These are phyloP conservation scores for Coprinopsis marcescibilis DNA, from an alignment of 768 basidiomycete species.

Conservation along the genomic window DNA sequence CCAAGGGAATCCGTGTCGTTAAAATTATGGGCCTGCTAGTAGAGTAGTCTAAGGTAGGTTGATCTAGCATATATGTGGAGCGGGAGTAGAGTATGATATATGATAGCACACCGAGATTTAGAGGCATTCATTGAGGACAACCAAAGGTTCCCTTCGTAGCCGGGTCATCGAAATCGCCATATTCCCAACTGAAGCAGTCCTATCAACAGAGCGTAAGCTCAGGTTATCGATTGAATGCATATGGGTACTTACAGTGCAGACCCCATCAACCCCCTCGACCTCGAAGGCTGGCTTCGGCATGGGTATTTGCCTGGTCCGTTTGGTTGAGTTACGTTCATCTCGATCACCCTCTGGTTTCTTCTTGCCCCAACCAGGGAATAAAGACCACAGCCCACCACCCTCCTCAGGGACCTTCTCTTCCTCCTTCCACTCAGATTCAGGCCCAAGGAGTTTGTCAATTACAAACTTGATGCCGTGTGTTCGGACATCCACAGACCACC, in stretches of 20 bases:
- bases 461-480: slow-evolving; percentile 68
- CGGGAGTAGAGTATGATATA: too few relatives aligned
- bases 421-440: slow-evolving; percentile 19
- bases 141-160: slow-evolving; percentile 2
- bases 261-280: slow-evolving; percentile 41
- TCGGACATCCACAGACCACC: slow-evolving; percentile 73
- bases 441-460: slow-evolving; percentile 40
- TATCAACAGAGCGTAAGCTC: too few relatives aligned
- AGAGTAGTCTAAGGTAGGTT: too few relatives aligned
- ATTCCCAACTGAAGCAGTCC: slow-evolving; percentile 78
- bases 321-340: slow-evolving; percentile 12
- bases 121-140: background rate
- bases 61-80: too few relatives aligned
- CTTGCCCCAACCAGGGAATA: slow-evolving; percentile 13
- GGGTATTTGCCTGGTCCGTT: slow-evolving; percentile 21
- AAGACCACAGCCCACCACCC: slow-evolving; percentile 2
- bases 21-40: too few relatives aligned
- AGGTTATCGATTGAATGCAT: slow-evolving; percentile 1
- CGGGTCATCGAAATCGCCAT: slow-evolving; percentile 33
- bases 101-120: background rate
- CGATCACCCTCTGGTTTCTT: slow-evolving; percentile 9
- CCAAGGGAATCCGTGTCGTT: too few relatives aligned
- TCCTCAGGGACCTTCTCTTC: slow-evolving; percentile 13
- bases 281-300: slow-evolving; percentile 34
- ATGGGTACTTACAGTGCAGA: slow-evolving; percentile 56